Evolutionary conservation across 345 rosid genomes (phyloP).

Genomic region (Conringia planisiliqua): DNA sequence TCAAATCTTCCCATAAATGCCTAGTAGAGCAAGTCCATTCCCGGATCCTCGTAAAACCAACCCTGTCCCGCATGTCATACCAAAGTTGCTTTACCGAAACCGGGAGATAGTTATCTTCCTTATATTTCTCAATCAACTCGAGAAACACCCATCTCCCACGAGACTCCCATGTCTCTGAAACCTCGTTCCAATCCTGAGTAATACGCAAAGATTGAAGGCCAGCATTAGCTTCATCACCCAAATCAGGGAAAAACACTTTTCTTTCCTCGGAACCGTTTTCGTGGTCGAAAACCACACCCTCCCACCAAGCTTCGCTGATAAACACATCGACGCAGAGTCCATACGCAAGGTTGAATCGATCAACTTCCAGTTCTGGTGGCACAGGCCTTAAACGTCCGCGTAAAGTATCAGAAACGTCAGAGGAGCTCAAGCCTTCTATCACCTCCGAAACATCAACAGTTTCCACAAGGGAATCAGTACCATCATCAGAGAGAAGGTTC

Average conservation of each 20-base stretch:
- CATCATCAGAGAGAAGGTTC: constrained; percentile 47
- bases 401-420: constrained; percentile 3
- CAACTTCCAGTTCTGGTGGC: constrained; percentile 43
- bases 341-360: constrained; percentile 32
- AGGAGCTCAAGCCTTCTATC: constrained; percentile 30
- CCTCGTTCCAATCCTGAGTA: constrained; percentile 71
- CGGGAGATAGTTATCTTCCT: constrained; percentile 38
- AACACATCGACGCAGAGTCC: constrained; percentile 69
- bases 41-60: constrained; percentile 38
- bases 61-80: constrained; percentile 62
- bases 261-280: constrained; percentile 44
- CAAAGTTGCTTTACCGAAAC: constrained; percentile 69
- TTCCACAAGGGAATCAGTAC: constrained; percentile 39
- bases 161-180: constrained; percentile 45
- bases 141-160: constrained; percentile 77
- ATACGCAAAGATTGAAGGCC: constrained; percentile 42
- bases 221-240: constrained; percentile 61
- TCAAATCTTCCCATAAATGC: constrained; percentile 40
- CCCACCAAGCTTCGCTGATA: constrained; percentile 73
- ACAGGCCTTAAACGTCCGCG: constrained; percentile 57
- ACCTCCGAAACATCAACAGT: constrained; percentile 39
- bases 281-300: constrained; percentile 75
- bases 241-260: constrained; percentile 74
- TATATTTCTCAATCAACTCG: constrained; percentile 47
- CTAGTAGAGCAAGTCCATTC: constrained; percentile 54